Percentiles rank a stretch among this genome's conserved stretches.
phyloP scores from a whole-genome alignment of 2,329 filamentous ascomycete genomes.

The Diaporthe sp. region DNA sequence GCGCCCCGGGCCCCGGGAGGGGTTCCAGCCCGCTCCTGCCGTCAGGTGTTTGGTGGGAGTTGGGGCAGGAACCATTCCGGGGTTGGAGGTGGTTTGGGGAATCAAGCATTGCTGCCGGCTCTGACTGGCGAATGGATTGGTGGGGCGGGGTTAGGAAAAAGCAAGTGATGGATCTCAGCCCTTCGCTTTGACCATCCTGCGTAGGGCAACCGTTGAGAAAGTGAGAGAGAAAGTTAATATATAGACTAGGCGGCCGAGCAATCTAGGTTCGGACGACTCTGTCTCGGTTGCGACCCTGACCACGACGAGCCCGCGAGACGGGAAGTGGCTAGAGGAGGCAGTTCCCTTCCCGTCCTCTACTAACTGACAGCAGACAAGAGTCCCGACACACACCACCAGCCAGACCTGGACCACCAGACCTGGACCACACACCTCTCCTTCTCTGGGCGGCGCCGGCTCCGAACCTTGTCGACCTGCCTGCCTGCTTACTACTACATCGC shows the following conservation, averaged over 20 bases:
- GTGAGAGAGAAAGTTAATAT: background rate
- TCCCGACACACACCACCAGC: background rate
- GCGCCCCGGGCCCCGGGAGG: background rate
- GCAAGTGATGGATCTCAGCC: background rate
- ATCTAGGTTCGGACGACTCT: conserved; percentile 13
- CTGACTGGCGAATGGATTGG: background rate
- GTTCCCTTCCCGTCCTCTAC: background rate
- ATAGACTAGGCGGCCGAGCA: background rate
- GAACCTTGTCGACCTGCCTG: conserved; percentile 8
- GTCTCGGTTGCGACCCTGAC: conserved; percentile 26
- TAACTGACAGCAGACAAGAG: conserved; percentile 3
- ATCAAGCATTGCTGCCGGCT: background rate
- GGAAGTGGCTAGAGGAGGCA: background rate
- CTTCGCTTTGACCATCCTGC: conserved; percentile 24
- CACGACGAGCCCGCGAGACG: background rate
- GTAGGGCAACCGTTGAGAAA: conserved; percentile 26
- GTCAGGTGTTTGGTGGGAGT: background rate
- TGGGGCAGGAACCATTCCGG: background rate
- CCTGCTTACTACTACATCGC: background rate
- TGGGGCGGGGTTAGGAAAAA: conserved; percentile 15
- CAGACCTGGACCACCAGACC: background rate
- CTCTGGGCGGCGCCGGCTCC: background rate
- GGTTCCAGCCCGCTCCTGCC: background rate
- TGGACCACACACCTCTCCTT: background rate
- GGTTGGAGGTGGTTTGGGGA: too few relatives aligned